Base-by-base conservation (phyloP, 2,329 filamentous ascomycete species). In the Leptoxyphium fumago region DNA sequence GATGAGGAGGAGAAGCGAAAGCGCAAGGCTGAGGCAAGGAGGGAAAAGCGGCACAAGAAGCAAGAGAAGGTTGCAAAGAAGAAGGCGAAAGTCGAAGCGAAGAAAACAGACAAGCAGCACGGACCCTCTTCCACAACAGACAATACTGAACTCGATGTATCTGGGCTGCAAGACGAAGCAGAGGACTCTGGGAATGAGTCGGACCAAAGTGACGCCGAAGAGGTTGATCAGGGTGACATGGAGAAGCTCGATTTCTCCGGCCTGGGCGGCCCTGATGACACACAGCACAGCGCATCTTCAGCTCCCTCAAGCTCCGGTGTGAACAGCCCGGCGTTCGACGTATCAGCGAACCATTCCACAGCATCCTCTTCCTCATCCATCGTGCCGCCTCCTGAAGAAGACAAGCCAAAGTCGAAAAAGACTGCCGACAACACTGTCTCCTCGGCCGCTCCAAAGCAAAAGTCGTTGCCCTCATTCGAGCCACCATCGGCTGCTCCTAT, bases 311-410 rank as follows among this genome's bases (percentile, higher is more conserved):
- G 58, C 44, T 59, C 62, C 39, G 49, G 46, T 6, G 48, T 57
- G 43, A 55, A 63, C 42, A 69, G 66, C 32, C 60, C 66, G 46
- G 61, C 63, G 38, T 60, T 62, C 44, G 61, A 65, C 49, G 55
- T 58, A 40, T 49, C 64, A 52, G 56, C 58, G 36, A 59, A 62
- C 43, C 58, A 59, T 28, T 66, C 65, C 41, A 54, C 59, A 45
- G 58, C 66, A 32, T 71, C 69, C 9, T 71, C 68, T 2, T 63
- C 65, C 39, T 70, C 69, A 38, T 71, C 68, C 7, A 61, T 68
- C 42, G 50, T 60, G 40, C 64, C 65, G 8, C 61, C 63, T 13
- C 53, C 59, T 17, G 48, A 50, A 13, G 41, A 48, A 15, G 49
- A 50, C 9, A 43, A 51, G 32, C 28, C 48, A 21, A 42, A 21